Evolutionary conservation across 2,329 filamentous ascomycete genomes (phyloP), one percentile per base, ranked within the genome.

Genomic region (Aspergillus pseudonomiae): DNA sequence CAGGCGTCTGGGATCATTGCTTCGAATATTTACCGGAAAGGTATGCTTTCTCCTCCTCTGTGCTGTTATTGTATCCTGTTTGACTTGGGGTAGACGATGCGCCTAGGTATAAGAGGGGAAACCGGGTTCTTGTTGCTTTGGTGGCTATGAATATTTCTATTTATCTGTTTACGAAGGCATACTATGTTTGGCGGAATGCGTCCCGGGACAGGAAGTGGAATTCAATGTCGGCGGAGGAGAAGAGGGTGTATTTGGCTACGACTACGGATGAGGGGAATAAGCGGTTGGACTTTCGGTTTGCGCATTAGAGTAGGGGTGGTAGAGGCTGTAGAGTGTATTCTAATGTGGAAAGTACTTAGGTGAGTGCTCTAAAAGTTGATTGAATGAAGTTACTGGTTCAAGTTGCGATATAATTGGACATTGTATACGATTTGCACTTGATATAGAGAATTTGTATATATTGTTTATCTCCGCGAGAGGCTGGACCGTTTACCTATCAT

Each of bases 1-100:
- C 78, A 80, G 60, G 43, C 72, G 1, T 70, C 68, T 9, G 71
- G 67, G 39, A 76, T 80, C 52, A 70, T 78, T 26, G 62, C 64
- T 0, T 67, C 66, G 14, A 75, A 75, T 57, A 71, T 74, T 52
- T 67, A 71, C 16, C 66, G 57, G 2, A 19, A 19, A 21, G 50
- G 59, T 61, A 32, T 21, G 28, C 16, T n/a, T 32, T 12, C 2
- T 7, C 19, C 14, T n/a, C 6, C 21, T n/a, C n/a, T n/a, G 1
- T 6, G 21, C 21, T 45, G 7, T 12, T 6, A 16, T 16, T 14
- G 2, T 36, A 36, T 16, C 5, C 5, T 14, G 6, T 36, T 14
- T 36, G 12, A 36, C 34, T 36, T 5, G 5, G 34, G 12, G 2
- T 34, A 54, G 50, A 54, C 10, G 50, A 54, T 36, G 30, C 30